A percentile compares a stretch with the other conserved stretches of the same genome.
phyloP scores from a whole-genome alignment of 768 basidiomycete species.

The Mycena pura region DNA sequence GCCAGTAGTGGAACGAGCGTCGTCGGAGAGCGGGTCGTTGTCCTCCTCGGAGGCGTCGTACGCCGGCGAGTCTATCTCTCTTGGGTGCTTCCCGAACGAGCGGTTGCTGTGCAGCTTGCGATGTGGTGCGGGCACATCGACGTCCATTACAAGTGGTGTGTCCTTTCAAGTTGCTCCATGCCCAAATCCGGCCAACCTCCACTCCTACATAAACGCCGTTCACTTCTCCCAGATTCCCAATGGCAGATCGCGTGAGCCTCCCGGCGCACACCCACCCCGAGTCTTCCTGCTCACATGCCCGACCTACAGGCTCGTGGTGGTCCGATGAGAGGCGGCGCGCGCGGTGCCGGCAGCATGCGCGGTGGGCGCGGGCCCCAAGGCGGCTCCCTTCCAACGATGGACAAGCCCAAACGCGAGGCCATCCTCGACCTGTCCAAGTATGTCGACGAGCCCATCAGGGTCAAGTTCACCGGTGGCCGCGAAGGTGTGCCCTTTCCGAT shows the following conservation, averaged over 20 bases:
- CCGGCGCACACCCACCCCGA: slow-evolving; percentile 19
- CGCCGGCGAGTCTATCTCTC: slow-evolving; percentile 70
- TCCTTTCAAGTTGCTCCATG: too few relatives aligned
- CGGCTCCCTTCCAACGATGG: slow-evolving; percentile 55
- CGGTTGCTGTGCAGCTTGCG: slow-evolving; percentile 62
- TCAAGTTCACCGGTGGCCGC: slow-evolving; percentile 97
- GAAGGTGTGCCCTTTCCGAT: slow-evolving; percentile 66
- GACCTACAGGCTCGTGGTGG: slow-evolving; percentile 64
- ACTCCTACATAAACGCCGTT: too few relatives aligned
- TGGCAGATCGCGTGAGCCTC: slow-evolving; percentile 57
- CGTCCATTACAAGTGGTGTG: slow-evolving; percentile 21
- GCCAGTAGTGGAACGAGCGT: slow-evolving; percentile 34
- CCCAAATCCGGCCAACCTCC: too few relatives aligned
- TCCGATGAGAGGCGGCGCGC: slow-evolving; percentile 52
- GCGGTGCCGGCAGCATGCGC: slow-evolving; percentile 49
- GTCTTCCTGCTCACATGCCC: slow-evolving; percentile 42
- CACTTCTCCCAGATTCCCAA: slow-evolving; percentile 1
- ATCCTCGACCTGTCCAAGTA: slow-evolving; percentile 97
- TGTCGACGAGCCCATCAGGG: slow-evolving; percentile 88
- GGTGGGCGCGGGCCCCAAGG: slow-evolving; percentile 55
- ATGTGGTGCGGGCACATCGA: slow-evolving; percentile 30
- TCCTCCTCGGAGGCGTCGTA: slow-evolving; percentile 90
- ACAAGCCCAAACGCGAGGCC: slow-evolving; percentile 90
- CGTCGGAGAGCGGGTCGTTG: slow-evolving; percentile 87
- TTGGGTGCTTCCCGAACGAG: slow-evolving; percentile 74